Evolutionary conservation across 2,329 filamentous ascomycete genomes (phyloP), one percentile per base, ranked within the genome.

Genomic region (Xylaria sp.): DNA sequence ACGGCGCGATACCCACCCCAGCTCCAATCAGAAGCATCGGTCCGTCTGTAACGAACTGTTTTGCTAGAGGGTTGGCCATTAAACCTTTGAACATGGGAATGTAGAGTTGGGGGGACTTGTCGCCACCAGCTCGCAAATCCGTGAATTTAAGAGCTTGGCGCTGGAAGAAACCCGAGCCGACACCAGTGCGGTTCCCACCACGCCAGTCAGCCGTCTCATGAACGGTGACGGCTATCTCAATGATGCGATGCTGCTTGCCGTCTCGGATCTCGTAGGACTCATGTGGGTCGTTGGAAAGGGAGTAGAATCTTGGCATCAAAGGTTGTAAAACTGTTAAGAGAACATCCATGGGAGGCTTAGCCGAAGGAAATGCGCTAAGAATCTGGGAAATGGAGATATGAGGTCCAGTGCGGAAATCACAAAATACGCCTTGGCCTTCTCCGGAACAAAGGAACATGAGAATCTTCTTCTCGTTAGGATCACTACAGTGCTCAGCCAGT

Each of bases 261-360:
- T 92, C 91, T 70, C 89, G 87, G 25, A 90, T 87, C 70, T 88
- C 87, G 69, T 88, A 92, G 8, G 86, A 87, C 73, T 97, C 90
- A 72, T 96, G 93, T 0, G 96, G 96, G 77, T 99, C 96, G 79
- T 97, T 98, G 63, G 94, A 98, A 16, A 99, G 89, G 3, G 95
- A 98, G 84, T 99, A 99, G 84, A 99, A 99, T 69, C 96, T 92
- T 2, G 96, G 96, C 95, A 98, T 98, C 60, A 98, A 87, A 58
- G 93, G 92, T 75, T 92, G 92, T 62, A 98, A 88, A 51, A 92
- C 88, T 2, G 92, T 92, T 42, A 98, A 86, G 12, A 99, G 85
- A 68, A 90, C 85, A 63, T 96, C 92, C 75, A 99, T 85, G 3
- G 95, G 94, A 62, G 96, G 96, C 78, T 93, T 93, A 6, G 93